phyloP scores from a whole-genome alignment of 148 eudicot species.

The Pharnaceum exiguum region DNA sequence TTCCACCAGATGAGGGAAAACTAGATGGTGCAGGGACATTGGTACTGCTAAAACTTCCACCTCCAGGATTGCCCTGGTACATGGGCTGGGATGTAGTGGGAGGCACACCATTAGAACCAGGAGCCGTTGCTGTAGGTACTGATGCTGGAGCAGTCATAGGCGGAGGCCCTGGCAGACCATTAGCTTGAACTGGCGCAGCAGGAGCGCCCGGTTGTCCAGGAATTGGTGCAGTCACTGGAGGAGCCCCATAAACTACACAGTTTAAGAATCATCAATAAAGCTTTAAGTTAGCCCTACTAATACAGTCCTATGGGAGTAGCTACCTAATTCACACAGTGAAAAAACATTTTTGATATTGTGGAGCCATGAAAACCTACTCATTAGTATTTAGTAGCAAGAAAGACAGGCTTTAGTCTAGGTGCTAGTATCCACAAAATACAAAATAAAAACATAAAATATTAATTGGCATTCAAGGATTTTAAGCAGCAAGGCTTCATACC shows the following conservation, averaged over 20 bases:
- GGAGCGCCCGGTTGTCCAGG: constrained; percentile 50
- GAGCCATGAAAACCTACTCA: no score
- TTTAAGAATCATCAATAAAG: neutral
- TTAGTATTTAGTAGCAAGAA: no score
- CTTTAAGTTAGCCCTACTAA: no score
- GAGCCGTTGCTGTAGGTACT: constrained; percentile 29
- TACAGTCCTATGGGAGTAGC: neutral
- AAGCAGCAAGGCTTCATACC: no score
- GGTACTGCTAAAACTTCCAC: constrained; percentile 27
- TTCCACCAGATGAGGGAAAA: constrained; percentile 27
- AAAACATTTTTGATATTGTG: no score
- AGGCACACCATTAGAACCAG: constrained; percentile 26
- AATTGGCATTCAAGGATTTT: no score
- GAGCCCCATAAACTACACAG: constrained; percentile 35
- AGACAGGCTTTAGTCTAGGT: no score
- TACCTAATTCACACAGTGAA: neutral
- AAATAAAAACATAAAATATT: no score
- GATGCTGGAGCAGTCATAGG: constrained; percentile 28
- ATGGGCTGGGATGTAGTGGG: constrained; percentile 23
- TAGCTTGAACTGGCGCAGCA: constrained; percentile 34
- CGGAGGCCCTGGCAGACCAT: constrained; percentile 43
- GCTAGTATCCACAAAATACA: no score
- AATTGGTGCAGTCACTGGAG: constrained; percentile 40
- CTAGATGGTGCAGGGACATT: constrained; percentile 24
- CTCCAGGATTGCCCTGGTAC: constrained; percentile 25